A percentile compares a stretch with the other conserved stretches of the same genome.
Evolutionary conservation across 108 stramenopile genomes (phyloP).

Genomic region (Skeletonema marinoi): DNA sequence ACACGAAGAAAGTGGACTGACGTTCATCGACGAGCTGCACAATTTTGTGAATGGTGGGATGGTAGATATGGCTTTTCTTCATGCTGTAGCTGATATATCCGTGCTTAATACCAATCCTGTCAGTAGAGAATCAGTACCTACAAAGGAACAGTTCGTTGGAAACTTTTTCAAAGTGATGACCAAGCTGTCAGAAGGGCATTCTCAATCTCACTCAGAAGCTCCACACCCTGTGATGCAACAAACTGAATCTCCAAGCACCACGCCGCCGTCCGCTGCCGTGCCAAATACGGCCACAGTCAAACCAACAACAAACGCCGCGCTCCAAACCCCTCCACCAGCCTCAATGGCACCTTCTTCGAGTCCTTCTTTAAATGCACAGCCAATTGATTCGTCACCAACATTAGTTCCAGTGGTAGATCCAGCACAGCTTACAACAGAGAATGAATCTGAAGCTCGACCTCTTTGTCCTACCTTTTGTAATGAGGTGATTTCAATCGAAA

Average conservation of each 20-base stretch:
- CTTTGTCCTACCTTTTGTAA: not conserved
- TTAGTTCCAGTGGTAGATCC: not conserved
- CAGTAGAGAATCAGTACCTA: conserved; percentile 3
- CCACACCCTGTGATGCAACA: not conserved
- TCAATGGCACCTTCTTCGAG: not conserved
- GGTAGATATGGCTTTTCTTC: conserved; percentile 11
- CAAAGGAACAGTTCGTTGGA: not conserved
- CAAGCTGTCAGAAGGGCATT: conserved; percentile 1
- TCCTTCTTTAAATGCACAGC: not conserved
- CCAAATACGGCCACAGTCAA: not conserved
- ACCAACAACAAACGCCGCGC: not conserved
- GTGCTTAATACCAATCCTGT: not conserved
- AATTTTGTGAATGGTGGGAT: conserved; percentile 19
- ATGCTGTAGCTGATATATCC: not conserved
- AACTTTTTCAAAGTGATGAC: conserved; percentile 7
- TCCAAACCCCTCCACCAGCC: not conserved
- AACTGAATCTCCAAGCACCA: not conserved
- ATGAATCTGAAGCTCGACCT: not conserved
- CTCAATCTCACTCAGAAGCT: not conserved
- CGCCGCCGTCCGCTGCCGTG: not conserved
- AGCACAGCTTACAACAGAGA: not conserved
- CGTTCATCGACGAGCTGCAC: not conserved
- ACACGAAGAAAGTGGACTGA: not conserved
- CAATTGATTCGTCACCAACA: not conserved
- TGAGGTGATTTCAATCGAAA: not conserved